Conservation (phyloP, 1,284 basidiomycete species). For the Leccinum solheimii region DNA sequence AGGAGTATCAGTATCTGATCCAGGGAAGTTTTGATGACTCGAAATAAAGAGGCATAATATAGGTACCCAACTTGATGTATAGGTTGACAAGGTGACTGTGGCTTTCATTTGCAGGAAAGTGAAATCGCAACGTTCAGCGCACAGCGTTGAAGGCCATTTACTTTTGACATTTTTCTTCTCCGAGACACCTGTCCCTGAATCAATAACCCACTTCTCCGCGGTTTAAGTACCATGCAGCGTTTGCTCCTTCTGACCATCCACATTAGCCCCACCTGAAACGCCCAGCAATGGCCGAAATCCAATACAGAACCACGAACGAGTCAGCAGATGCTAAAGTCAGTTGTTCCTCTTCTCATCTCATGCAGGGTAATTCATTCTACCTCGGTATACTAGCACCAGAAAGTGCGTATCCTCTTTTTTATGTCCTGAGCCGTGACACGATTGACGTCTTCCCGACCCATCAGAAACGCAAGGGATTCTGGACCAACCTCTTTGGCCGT, state of each 20-base stretch:
- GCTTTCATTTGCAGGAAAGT: neutral
- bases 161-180: neutral
- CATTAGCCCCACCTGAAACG: neutral
- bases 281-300: conserved; percentile 7
- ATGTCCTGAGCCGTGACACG: neutral
- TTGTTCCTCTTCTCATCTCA: neutral
- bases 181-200: neutral
- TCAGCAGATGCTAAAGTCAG: conserved; percentile 4
- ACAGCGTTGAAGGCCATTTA: neutral
- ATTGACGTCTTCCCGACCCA: neutral
- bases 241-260: neutral
- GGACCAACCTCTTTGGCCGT: conserved; percentile 10
- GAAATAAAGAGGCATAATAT: conserved; percentile 3
- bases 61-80: neutral
- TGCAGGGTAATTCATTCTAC: neutral
- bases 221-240: conserved; percentile 3
- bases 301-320: neutral
- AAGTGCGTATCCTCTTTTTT: conserved; percentile 2
- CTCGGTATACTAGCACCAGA: conserved; percentile 5
- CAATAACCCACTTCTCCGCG: neutral
- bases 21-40: neutral
- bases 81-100: neutral
- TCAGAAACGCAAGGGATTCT: conserved; percentile 26
- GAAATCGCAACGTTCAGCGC: neutral
- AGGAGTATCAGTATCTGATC: neutral